Evolutionary conservation across 2,329 filamentous ascomycete genomes (phyloP).

Genomic region (Curvularia spicifera): DNA sequence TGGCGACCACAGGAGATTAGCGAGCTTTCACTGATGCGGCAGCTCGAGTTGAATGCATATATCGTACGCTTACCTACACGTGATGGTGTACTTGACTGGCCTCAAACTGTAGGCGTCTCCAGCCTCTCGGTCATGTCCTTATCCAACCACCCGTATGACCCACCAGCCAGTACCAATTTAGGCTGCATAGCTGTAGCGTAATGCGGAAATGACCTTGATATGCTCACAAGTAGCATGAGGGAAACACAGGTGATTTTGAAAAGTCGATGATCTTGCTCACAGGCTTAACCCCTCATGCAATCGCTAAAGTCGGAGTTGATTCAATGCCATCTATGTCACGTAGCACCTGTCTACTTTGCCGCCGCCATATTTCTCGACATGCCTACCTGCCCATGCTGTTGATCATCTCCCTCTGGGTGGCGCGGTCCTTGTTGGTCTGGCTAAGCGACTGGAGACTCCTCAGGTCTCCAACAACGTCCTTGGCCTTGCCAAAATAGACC

Average conservation of each 20-base stretch:
- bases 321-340: conserved; percentile 15
- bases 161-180: background rate
- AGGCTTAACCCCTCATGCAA: background rate
- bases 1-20: background rate
- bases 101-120: background rate
- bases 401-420: conserved; percentile 89
- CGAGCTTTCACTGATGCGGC: background rate
- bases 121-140: background rate
- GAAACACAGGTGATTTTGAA: background rate
- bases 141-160: background rate
- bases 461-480: conserved; percentile 95
- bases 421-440: conserved; percentile 81
- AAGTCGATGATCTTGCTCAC: background rate
- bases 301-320: conserved; percentile 2
- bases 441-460: conserved; percentile 84
- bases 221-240: background rate
- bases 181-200: background rate
- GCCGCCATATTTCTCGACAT: background rate
- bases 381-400: conserved; percentile 55
- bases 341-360: background rate
- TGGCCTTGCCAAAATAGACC: conserved; percentile 99
- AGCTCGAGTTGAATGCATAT: background rate
- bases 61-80: background rate
- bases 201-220: background rate
- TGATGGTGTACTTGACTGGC: background rate